These are phyloP conservation scores for Puccinia novopanici DNA, from an alignment of 1,284 basidiomycete species.

Conservation along the genomic window DNA sequence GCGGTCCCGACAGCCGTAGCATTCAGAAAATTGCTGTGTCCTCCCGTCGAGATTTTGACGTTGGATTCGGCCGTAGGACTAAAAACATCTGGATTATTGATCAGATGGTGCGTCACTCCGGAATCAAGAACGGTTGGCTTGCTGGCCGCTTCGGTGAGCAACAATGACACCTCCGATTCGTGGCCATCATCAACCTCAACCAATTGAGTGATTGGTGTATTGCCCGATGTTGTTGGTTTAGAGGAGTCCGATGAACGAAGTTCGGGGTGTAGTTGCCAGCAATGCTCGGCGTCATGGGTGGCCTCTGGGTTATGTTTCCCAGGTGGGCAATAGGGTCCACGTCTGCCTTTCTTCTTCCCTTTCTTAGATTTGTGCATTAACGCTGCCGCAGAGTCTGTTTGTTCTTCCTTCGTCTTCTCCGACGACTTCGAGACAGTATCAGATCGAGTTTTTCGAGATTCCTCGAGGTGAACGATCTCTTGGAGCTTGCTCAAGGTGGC, in stretches of 20 bases:
- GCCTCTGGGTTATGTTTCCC: background rate
- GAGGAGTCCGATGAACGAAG: background rate
- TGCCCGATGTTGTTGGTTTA: no score
- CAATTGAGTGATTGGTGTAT: background rate
- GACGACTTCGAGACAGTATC: background rate
- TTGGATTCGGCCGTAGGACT: background rate
- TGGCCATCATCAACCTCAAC: background rate
- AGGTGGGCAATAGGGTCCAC: background rate
- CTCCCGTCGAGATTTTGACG: background rate
- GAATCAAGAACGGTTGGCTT: background rate
- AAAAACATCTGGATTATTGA: background rate
- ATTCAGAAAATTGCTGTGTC: background rate
- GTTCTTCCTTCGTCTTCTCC: background rate
- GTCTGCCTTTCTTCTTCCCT: background rate
- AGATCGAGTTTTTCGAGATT: background rate
- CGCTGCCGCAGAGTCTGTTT: background rate
- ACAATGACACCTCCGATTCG: background rate
- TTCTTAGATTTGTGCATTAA: background rate
- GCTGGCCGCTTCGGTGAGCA: background rate
- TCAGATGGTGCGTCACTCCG: conserved; percentile 11
- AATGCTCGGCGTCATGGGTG: background rate
- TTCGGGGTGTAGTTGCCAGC: background rate
- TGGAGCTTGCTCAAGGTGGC: no score
- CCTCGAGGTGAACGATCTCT: no score
- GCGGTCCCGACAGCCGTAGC: background rate